A percentile compares a stretch with the other conserved stretches of the same genome.
Evolutionary conservation across 2,329 filamentous ascomycete species (phyloP).

Genomic region (Fusarium lateritium): DNA sequence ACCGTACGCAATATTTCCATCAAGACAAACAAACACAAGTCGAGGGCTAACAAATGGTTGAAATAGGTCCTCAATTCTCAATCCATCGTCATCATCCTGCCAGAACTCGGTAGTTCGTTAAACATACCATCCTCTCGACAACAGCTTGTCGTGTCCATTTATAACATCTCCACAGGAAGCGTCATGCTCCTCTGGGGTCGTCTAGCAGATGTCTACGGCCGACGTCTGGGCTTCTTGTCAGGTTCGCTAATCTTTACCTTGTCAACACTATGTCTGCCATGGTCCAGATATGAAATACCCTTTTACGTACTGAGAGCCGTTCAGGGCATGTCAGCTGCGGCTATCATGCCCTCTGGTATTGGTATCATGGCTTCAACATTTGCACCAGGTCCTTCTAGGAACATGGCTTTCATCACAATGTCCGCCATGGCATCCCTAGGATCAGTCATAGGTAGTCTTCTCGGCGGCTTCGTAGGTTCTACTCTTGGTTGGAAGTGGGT

Average conservation of each 20-base stretch:
- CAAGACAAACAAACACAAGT: not conserved
- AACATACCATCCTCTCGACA: not conserved
- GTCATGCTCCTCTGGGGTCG: not conserved
- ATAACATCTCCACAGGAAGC: not conserved
- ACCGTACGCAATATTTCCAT: not conserved
- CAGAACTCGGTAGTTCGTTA: not conserved
- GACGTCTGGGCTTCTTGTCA: not conserved
- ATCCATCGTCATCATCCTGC: not conserved
- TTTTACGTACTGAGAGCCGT: not conserved
- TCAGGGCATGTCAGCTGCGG: not conserved
- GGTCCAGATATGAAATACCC: not conserved
- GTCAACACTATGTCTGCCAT: not conserved
- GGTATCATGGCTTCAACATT: not conserved
- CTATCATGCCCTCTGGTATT: not conserved
- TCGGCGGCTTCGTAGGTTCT: not conserved
- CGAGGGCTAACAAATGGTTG: not conserved
- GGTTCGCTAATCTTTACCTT: not conserved
- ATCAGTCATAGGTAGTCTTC: not conserved
- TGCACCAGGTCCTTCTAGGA: not conserved
- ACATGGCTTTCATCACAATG: not conserved
- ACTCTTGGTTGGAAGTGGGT: slow-evolving; percentile 2
- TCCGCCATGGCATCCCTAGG: not conserved
- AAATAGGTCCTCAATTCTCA: not conserved
- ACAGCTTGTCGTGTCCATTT: not conserved
- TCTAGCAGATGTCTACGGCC: not conserved